Percentiles rank a stretch among this genome's conserved stretches.
These are phyloP conservation scores for Penicillium sp. DNA, from an alignment of 2,329 filamentous ascomycete species.

Conservation along the genomic window DNA sequence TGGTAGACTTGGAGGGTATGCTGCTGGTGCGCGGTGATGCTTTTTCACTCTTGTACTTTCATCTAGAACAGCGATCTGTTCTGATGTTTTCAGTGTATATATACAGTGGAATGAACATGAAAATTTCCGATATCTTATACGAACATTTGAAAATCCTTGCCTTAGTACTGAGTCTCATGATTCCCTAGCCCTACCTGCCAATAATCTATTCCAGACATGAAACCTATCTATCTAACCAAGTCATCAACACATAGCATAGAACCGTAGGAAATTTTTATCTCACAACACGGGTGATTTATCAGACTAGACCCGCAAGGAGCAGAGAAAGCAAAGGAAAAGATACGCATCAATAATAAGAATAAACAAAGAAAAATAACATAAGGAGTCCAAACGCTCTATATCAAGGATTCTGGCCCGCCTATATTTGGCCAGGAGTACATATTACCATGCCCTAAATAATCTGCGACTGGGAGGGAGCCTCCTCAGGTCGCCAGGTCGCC, in stretches of 20 bases:
- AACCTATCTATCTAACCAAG: not conserved
- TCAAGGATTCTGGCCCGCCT: slow-evolving; percentile 1
- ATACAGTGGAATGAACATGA: not conserved
- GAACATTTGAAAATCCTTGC: not conserved
- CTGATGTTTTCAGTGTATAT: not conserved
- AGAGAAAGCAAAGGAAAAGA: slow-evolving; percentile 18
- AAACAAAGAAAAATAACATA: slow-evolving; percentile 15
- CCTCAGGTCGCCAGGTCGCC: slow-evolving; percentile 1
- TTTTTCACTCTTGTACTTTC: not conserved
- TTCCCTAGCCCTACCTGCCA: not conserved
- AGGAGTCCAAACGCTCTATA: slow-evolving; percentile 14
- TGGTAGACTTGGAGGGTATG: slow-evolving; percentile 23
- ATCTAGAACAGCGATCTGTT: not conserved
- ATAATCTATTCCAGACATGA: not conserved
- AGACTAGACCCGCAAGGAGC: slow-evolving; percentile 10
- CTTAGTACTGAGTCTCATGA: not conserved
- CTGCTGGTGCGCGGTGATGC: slow-evolving; percentile 15
- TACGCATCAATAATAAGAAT: slow-evolving; percentile 25
- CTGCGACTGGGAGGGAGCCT: not conserved
- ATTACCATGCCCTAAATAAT: slow-evolving; percentile 20
- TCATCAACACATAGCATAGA: not conserved
- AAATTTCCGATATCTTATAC: not conserved
- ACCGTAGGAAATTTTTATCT: slow-evolving; percentile 11
- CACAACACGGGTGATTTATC: slow-evolving; percentile 17
- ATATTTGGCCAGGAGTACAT: slow-evolving; percentile 6